Evolutionary conservation across 768 basidiomycete genomes (phyloP), one percentile per base, ranked within the genome.

Genomic region (Suillus alpinus): DNA sequence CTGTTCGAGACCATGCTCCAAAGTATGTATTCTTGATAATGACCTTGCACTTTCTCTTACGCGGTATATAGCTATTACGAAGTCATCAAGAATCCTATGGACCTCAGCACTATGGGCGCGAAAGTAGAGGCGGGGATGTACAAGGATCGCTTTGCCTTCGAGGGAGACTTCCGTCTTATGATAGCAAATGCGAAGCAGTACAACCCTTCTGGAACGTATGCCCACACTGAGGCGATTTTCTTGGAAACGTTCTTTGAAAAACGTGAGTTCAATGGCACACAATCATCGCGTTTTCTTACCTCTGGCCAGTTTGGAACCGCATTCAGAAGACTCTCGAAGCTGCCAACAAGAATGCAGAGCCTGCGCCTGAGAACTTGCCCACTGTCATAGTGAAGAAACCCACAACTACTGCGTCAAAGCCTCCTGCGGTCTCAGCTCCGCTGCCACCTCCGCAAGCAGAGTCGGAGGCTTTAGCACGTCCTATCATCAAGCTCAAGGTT

Each of bases 81-180:
- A 57, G 76, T 95, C 61, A 88, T 99, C 73, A 91, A 91, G 73
- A 81, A 89, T 12, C 96, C 97, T 0, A 98, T 99, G 93, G 97
- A 99, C 69, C 80, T 98, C 18, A 87, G 88, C 56, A 94, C 95
- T 0, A 91, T 96, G 80, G 79, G 82, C 31, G 89, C 89, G 40
- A 98, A 96, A 71, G 77, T 98, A 12, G 88, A 91, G 66, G 86
- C 84, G 59, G 94, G 95, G 6, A 83, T 89, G 75, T 98, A 98
- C 77, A 83, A 86, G 62, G 86, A 91, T 67, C 86, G 94, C 10
- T 86, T 88, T 67, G 88, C 82, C 14, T 96, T 98, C 72, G 87
- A 88, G 64, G 79, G 83, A 31, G 97, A 99, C 72, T 90, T 98
- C 73, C 85, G 82, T 60, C 83, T 96, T 57, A 94, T 98, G 87